Conservation (phyloP, 192 early-diverging fungal genomes). For the Linnemannia elongata region DNA sequence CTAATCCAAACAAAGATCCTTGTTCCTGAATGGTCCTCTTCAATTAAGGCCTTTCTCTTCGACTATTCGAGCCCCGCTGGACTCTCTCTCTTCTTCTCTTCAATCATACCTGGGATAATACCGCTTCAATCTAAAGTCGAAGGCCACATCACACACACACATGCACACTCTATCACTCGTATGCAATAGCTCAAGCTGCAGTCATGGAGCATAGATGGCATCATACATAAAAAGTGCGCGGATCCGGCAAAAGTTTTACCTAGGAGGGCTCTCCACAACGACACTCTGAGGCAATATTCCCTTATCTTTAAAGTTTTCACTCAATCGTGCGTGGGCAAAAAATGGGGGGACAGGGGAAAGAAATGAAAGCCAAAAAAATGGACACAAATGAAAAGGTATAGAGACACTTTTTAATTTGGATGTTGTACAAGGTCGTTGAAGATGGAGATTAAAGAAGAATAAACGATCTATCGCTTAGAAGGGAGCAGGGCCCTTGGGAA, state of each 20-base stretch:
- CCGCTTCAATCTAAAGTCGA: too few species aligned
- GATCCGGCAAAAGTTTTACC: constrained; percentile 1
- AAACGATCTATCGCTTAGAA: constrained; percentile 20
- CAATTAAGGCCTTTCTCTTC: too few species aligned
- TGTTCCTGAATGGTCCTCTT: too few species aligned
- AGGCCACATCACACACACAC: too few species aligned
- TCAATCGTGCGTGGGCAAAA: background rate
- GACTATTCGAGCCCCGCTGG: too few species aligned
- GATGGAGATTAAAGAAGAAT: background rate
- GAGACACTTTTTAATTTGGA: background rate
- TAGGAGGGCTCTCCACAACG: background rate
- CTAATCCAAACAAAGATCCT: too few species aligned
- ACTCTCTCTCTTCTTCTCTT: too few species aligned
- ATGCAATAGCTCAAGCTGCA: too few species aligned
- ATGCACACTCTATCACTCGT: too few species aligned
- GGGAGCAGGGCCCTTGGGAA: constrained; percentile 47
- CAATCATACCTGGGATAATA: too few species aligned
- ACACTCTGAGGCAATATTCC: constrained; percentile 10
- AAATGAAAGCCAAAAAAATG: background rate
- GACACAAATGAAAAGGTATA: background rate
- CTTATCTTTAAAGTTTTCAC: background rate
- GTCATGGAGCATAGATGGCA: background rate
- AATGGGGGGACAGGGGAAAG: background rate
- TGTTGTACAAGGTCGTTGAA: constrained; percentile 10
- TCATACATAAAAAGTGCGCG: background rate